Percentiles rank a stretch among this genome's conserved stretches.
Conservation (phyloP, 2,329 filamentous ascomycete genomes). For the Microsporum audouinii region DNA sequence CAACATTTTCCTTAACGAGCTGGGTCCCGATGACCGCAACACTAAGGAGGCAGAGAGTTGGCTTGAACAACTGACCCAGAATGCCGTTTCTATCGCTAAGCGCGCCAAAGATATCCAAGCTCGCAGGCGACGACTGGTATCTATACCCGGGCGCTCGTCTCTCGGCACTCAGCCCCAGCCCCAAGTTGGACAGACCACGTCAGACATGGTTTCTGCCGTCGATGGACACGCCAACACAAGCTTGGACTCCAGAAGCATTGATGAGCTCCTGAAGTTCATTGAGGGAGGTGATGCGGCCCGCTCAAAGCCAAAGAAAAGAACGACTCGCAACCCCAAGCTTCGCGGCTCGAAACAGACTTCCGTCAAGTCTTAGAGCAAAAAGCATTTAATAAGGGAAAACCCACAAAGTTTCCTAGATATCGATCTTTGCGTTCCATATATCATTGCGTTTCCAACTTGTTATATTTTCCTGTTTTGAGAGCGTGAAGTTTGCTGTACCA, state of each 20-base stretch:
- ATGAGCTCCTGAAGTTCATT: slow-evolving; percentile 89
- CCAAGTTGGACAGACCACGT: slow-evolving; percentile 49
- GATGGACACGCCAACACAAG: slow-evolving; percentile 28
- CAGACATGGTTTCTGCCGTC: slow-evolving; percentile 34
- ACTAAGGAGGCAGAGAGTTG: slow-evolving; percentile 96
- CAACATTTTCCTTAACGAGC: slow-evolving; percentile 80
- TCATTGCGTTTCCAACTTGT: background rate
- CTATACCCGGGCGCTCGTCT: slow-evolving; percentile 51
- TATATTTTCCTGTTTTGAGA: background rate
- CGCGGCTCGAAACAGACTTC: slow-evolving; percentile 32
- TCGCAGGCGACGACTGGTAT: slow-evolving; percentile 59
- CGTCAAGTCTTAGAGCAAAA: slow-evolving; percentile 15
- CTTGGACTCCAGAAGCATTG: slow-evolving; percentile 72
- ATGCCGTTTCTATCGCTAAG: slow-evolving; percentile 87
- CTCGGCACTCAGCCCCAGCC: slow-evolving; percentile 51
- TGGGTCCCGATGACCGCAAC: slow-evolving; percentile 87
- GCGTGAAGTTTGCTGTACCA: background rate
- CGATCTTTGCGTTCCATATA: background rate
- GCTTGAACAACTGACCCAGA: slow-evolving; percentile 92
- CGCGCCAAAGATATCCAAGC: slow-evolving; percentile 78
- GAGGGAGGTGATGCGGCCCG: slow-evolving; percentile 51
- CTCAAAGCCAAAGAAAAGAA: slow-evolving; percentile 36
- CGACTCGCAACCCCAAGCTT: slow-evolving; percentile 34
- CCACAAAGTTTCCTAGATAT: background rate
- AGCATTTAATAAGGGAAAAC: background rate